Conservation (phyloP, 2,329 filamentous ascomycete species). For the Penicillium sp. region DNA sequence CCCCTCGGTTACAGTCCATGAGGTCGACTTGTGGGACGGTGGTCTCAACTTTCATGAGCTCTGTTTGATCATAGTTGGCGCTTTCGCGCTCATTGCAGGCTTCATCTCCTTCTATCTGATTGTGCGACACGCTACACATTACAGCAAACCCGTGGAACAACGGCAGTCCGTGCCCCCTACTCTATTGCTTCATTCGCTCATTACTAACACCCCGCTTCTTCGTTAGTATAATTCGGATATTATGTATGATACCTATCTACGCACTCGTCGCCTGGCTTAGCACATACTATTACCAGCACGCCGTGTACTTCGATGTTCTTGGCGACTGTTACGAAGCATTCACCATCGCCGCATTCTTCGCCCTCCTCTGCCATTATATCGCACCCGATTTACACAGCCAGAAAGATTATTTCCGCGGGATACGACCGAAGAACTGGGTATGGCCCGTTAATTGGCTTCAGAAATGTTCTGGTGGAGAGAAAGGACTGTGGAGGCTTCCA, state of each 20-base stretch:
- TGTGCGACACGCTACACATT: conserved; percentile 63
- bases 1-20: conserved; percentile 42
- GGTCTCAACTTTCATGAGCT: conserved; percentile 62
- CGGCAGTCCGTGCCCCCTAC: conserved; percentile 54
- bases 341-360: conserved; percentile 85
- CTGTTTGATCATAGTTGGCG: conserved; percentile 58
- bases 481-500: conserved; percentile 74
- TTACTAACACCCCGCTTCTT: conserved; percentile 11
- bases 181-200: neutral
- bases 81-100: conserved; percentile 58
- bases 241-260: conserved; percentile 88
- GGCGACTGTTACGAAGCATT: conserved; percentile 90
- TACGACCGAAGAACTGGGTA: conserved; percentile 74
- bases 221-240: conserved; percentile 78
- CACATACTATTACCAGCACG: conserved; percentile 74
- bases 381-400: conserved; percentile 78
- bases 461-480: conserved; percentile 71
- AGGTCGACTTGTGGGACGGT: conserved; percentile 57
- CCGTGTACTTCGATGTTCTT: conserved; percentile 80
- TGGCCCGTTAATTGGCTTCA: conserved; percentile 73
- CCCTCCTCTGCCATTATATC: conserved; percentile 79
- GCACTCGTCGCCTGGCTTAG: conserved; percentile 74
- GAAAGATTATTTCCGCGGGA: conserved; percentile 77
- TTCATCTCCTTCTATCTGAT: conserved; percentile 60
- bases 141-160: conserved; percentile 64